A percentile compares a stretch with the other conserved stretches of the same genome.
These are phyloP conservation scores for Meyerozyma sp. DNA, from an alignment of 1,139 yeast species.

Conservation along the genomic window DNA sequence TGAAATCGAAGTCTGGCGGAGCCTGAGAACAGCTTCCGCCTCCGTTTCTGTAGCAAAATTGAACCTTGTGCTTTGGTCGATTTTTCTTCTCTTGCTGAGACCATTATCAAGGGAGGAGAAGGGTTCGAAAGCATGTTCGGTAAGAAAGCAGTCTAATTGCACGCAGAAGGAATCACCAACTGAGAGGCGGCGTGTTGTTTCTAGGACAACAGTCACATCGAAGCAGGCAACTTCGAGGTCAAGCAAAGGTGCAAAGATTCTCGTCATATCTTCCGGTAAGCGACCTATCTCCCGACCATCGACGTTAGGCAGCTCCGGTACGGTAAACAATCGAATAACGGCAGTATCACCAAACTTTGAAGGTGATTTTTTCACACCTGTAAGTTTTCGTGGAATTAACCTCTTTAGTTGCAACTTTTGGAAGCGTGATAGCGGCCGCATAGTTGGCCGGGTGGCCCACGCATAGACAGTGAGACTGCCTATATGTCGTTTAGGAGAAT, in stretches of 20 bases:
- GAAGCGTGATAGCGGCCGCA: conserved; percentile 45
- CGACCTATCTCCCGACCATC: conserved; percentile 66
- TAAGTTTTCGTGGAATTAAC: conserved; percentile 23
- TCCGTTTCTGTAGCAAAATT: conserved; percentile 44
- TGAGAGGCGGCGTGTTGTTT: conserved; percentile 49
- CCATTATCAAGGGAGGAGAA: not conserved
- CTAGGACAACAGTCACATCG: conserved; percentile 56
- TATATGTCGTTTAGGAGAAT: conserved; percentile 30
- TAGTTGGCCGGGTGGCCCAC: conserved; percentile 79
- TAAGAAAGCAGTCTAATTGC: conserved; percentile 58
- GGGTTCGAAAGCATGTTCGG: conserved; percentile 44
- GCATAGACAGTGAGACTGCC: conserved; percentile 74
- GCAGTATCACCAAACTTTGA: conserved; percentile 19
- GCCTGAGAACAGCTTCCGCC: conserved; percentile 47
- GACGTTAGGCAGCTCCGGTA: conserved; percentile 14
- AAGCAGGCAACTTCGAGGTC: conserved; percentile 53
- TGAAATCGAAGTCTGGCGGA: conserved; percentile 54
- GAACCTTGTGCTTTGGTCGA: conserved; percentile 11
- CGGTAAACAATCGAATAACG: conserved; percentile 29
- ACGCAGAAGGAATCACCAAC: conserved; percentile 70
- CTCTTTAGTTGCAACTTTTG: conserved; percentile 39
- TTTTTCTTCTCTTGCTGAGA: conserved; percentile 10
- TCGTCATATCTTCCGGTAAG: conserved; percentile 66
- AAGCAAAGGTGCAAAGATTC: conserved; percentile 62
- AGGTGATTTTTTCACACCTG: conserved; percentile 14